These are phyloP conservation scores for Coniosporium uncinatum DNA, from an alignment of 2,329 filamentous ascomycete genomes.

Conservation along the genomic window DNA sequence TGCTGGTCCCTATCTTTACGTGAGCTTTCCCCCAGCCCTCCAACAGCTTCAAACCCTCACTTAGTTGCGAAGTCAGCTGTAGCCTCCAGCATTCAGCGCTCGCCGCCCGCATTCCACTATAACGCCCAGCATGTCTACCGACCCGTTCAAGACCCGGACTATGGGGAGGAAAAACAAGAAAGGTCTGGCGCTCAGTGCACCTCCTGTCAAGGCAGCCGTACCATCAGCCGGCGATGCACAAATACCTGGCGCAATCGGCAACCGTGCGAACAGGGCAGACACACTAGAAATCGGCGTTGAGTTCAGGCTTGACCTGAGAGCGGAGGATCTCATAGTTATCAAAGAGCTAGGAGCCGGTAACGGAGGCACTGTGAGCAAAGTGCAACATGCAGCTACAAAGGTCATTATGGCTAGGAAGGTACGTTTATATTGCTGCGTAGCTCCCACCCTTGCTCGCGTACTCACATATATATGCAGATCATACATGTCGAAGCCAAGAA, in stretches of 20 bases:
- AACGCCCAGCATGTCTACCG: too few species aligned
- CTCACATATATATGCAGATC: too few species aligned
- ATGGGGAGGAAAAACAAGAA: conserved; percentile 99
- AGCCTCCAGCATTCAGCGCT: too few species aligned
- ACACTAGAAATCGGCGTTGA: conserved; percentile 95
- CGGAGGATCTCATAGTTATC: conserved; percentile 86
- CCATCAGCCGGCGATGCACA: conserved; percentile 68
- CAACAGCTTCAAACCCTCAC: too few species aligned
- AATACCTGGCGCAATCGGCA: conserved; percentile 51
- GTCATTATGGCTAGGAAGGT: conserved; percentile 99
- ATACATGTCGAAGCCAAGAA: conserved; percentile 98
- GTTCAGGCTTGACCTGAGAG: conserved; percentile 88
- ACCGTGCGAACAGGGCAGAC: conserved; percentile 56
- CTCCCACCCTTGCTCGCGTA: neutral
- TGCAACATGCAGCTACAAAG: conserved; percentile 89
- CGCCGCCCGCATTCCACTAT: too few species aligned
- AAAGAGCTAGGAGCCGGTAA: conserved; percentile 96
- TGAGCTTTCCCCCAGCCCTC: too few species aligned
- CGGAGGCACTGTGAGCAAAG: conserved; percentile 97
- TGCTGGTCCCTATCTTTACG: too few species aligned
- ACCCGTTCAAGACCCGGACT: conserved; percentile 60
- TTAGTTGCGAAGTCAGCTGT: too few species aligned
- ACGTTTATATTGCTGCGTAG: conserved; percentile 14
- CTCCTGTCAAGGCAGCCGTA: conserved; percentile 63
- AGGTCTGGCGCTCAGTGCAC: conserved; percentile 81